Evolutionary conservation across 1,139 yeast genomes (phyloP), one percentile per base, ranked within the genome.

Genomic region (Wickerhamomyces sp.): DNA sequence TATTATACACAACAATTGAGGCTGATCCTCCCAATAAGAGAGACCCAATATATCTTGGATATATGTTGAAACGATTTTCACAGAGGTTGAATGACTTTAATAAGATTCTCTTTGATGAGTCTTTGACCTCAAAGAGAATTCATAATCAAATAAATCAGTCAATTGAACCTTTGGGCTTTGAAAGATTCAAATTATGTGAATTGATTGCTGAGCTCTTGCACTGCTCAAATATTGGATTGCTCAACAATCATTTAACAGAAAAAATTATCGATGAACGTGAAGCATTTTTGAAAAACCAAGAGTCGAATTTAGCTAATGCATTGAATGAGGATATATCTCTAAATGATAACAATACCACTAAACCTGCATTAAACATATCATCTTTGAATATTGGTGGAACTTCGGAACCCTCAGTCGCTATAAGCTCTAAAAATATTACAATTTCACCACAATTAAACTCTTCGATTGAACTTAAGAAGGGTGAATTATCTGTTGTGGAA

Each of bases 111-210:
- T 59, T 58, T 5, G 48, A 59, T 49, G 22, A 55, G 13, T 32
- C 33, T 13, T 33, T 49, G 10, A 36, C 45, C 4, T 41, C 51
- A 1, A 52, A 50, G 22, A 46, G 53, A 36, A 40, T 53, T 6
- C 32, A 37, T 19, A 50, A 46, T 15, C 58, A 54, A 36, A 52
- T 54, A 25, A 81, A 81, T 31, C 42, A 49, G 25, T 57, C 59
- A 29, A 74, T 78, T 41, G 96, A 90, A 64, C 98, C 98, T 0
- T 69, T 92, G 31, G 98, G 98, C 1, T 90, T 92, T 63, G 98
- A 92, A 63, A 72, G 98, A 51, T 94, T 94, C 65, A 88, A 92
- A 58, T 84, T 92, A 37, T 92, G 98, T 64, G 99, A 92, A 64
- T 74, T 92, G 42, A 80, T 92, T 41, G 98, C 98, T 0, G 99